Conservation (phyloP, 176 grass and related monocot species). For the Puccinellia tenuiflora region DNA sequence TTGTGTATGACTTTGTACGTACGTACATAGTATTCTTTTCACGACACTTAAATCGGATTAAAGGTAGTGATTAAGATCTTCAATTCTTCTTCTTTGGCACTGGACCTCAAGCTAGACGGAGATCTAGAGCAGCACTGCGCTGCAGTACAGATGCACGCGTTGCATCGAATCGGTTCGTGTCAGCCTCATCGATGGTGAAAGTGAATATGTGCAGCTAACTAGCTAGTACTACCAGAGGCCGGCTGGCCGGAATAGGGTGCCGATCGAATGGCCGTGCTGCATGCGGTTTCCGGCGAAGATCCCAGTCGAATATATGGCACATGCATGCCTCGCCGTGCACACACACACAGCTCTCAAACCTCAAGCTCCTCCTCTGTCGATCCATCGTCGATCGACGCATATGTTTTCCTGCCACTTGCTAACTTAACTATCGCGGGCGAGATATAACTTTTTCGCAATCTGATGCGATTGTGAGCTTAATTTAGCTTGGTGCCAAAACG, state of each 20-base stretch:
- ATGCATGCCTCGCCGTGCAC: not conserved
- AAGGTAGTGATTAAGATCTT: not conserved
- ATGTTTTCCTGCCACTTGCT: not conserved
- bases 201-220: not conserved
- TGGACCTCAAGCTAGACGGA: not conserved
- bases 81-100: not conserved
- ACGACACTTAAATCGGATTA: no score
- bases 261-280: slow-evolving; percentile 6
- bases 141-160: not conserved
- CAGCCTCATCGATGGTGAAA: slow-evolving; percentile 29
- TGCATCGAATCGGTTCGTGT: slow-evolving; percentile 47
- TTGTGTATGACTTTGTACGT: no score
- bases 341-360: not conserved
- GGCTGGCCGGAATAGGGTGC: slow-evolving; percentile 32
- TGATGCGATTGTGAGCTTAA: not conserved
- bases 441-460: not conserved
- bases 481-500: not conserved
- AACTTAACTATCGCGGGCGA: not conserved
- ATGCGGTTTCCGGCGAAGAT: not conserved
- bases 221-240: not conserved
- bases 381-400: not conserved
- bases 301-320: slow-evolving; percentile 24
- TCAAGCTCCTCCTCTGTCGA: not conserved
- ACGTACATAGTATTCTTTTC: no score
- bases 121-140: no score